Conservation (phyloP, 352 stramenopile genomes). For the Globisporangium emineosum region DNA sequence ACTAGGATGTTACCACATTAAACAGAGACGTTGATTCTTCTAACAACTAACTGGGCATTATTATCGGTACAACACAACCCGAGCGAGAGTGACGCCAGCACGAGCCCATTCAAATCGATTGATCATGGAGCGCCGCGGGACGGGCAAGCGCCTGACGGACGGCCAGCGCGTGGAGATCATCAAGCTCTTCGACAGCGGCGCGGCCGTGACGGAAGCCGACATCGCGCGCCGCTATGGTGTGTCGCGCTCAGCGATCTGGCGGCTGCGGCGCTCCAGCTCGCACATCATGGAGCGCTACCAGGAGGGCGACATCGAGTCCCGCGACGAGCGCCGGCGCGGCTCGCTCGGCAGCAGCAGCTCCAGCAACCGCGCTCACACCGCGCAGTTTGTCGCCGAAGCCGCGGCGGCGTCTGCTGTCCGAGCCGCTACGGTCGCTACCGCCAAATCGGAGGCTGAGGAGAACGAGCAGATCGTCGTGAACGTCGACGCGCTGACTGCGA, state of each 20-base stretch:
- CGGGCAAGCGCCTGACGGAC: conserved; percentile 45
- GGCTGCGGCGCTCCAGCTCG: conserved; percentile 28
- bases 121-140: conserved; percentile 34
- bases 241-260: conserved; percentile 45
- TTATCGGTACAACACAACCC: too few relatives aligned
- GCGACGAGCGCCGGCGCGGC: conserved; percentile 35
- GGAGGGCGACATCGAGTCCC: conserved; percentile 35
- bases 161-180: conserved; percentile 53
- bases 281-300: conserved; percentile 47
- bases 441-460: conserved; percentile 4
- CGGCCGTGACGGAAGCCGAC: conserved; percentile 34
- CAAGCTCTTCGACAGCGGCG: conserved; percentile 41
- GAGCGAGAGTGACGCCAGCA: too few relatives aligned
- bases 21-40: not conserved
- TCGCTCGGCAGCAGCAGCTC: conserved; percentile 5
- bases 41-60: too few relatives aligned
- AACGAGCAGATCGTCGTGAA: not conserved
- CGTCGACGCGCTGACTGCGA: conserved; percentile 3
- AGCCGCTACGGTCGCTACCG: not conserved
- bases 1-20: not conserved
- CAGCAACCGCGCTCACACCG: not conserved
- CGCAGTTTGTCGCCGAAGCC: not conserved
- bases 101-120: too few relatives aligned
- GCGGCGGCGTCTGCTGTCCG: not conserved
- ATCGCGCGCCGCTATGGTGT: conserved; percentile 44